These are phyloP conservation scores for Phycomyces blakesleeanus DNA, from an alignment of 192 early-diverging fungal genomes.

Conservation along the genomic window DNA sequence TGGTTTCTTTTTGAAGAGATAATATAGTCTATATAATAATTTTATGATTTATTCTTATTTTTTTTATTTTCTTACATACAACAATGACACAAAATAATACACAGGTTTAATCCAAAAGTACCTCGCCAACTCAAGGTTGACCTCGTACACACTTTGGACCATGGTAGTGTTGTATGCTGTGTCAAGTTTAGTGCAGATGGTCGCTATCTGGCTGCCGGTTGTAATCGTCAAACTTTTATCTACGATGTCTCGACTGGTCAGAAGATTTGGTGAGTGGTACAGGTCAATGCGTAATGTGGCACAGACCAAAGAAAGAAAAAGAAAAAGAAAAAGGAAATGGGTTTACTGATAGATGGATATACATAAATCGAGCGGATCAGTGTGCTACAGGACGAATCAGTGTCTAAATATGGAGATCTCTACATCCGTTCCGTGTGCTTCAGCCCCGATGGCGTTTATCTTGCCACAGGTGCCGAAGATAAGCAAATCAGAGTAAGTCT, in stretches of 20 bases:
- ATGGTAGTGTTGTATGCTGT: conserved; percentile 91
- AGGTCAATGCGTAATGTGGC: conserved; percentile 46
- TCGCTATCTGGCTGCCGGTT: conserved; percentile 90
- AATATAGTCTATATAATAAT: too few species aligned
- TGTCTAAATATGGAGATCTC: conserved; percentile 75
- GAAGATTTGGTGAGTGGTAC: conserved; percentile 36
- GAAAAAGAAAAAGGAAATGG: not conserved
- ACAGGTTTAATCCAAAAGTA: conserved; percentile 66
- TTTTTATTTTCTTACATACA: too few species aligned
- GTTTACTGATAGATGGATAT: not conserved
- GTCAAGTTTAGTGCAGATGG: conserved; percentile 96
- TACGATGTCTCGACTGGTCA: conserved; percentile 55
- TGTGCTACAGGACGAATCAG: conserved; percentile 73
- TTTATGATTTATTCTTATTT: too few species aligned
- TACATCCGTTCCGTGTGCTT: conserved; percentile 98
- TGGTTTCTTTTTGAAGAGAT: too few species aligned
- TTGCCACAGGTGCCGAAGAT: conserved; percentile 97
- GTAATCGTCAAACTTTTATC: conserved; percentile 89
- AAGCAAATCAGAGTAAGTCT: conserved; percentile 84
- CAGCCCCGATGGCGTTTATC: conserved; percentile 81
- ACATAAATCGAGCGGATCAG: conserved; percentile 16
- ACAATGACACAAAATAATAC: too few species aligned
- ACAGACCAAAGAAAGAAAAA: not conserved
- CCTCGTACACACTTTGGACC: conserved; percentile 58
- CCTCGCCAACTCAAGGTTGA: conserved; percentile 65